A percentile compares a stretch with the other conserved stretches of the same genome.
Evolutionary conservation across 345 rosid species (phyloP).

Genomic region (Excoecaria cochinchinensis): DNA sequence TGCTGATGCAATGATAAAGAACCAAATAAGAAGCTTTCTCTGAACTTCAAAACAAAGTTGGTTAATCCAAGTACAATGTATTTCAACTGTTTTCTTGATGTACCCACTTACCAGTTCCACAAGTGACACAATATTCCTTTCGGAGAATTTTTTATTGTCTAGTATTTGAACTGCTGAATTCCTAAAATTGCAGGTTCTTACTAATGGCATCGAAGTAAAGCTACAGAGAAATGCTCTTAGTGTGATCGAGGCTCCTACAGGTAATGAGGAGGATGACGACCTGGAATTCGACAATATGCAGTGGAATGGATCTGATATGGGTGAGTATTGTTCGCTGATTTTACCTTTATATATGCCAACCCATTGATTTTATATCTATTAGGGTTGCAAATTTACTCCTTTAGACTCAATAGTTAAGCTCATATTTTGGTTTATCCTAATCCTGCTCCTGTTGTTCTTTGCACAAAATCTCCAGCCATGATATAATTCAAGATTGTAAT

Average conservation of each 20-base stretch:
- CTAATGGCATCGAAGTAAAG: conserved; percentile 97
- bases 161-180: conserved; percentile 12
- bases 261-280: conserved; percentile 87
- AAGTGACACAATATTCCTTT: not conserved
- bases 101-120: not conserved
- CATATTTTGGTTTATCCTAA: not conserved
- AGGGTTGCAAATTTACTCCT: too few species aligned
- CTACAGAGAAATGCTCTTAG: conserved; percentile 97
- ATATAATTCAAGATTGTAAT: not conserved
- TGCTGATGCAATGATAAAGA: not conserved
- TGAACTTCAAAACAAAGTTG: not conserved
- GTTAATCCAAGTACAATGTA: not conserved
- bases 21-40: not conserved
- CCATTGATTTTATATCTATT: not conserved
- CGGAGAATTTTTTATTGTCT: conserved; percentile 5
- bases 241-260: conserved; percentile 93
- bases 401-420: too few species aligned
- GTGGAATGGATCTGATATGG: conserved; percentile 75
- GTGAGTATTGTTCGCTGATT: conserved; percentile 37
- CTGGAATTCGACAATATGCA: conserved; percentile 60
- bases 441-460: not conserved
- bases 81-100: not conserved
- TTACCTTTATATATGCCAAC: not conserved
- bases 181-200: conserved; percentile 67
- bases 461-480: not conserved